Evolutionary conservation across 2,329 filamentous ascomycete species (phyloP), one percentile per base, ranked within the genome.

Genomic region (Blastomyces gilchristii): DNA sequence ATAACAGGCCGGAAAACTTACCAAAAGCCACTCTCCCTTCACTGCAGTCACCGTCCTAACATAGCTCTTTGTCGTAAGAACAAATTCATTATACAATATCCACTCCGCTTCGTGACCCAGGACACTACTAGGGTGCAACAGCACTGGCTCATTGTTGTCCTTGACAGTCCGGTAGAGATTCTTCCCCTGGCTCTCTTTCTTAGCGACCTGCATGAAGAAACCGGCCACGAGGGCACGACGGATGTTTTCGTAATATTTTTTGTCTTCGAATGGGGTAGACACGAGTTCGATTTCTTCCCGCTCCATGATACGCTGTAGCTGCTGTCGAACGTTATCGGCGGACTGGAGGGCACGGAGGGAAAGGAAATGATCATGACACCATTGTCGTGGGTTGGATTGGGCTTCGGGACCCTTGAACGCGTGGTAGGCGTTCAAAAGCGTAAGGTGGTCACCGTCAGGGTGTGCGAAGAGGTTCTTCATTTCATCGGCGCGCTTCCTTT

Each of bases 121-220:
- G 41, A 96, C 92, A 0, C 92, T 97, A 67, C 90, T 94, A 1
- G 94, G 94, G 77, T 99, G 94, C 65, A 99, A 83, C 69, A 97
- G 82, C 56, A 99, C 94, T 57, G 85, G 88, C 78, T 97, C 93
- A 71, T 97, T 89, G 63, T 68, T 68, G 73, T 99, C 95, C 80
- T 97, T 99, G 74, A 99, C 88, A 1, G 94, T 99, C 67, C 87
- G 86, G 78, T 99, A 99, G 52, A 90, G 85, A 65, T 68, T 77
- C 82, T 97, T 97, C 72, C 90, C 89, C 39, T 85, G 87, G 60
- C 85, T 85, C 72, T 97, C 91, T 73, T 89, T 91, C 85, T 96
- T 97, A 64, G 94, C 95, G 28, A 97, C 90, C 75, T 99, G 94
- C 94, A 99, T 99, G 82, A 99, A 99, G 83, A 99, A 99, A 43